Base-by-base conservation (phyloP, 108 stramenopile genomes). In the Pseudonitzschia multistriata region DNA sequence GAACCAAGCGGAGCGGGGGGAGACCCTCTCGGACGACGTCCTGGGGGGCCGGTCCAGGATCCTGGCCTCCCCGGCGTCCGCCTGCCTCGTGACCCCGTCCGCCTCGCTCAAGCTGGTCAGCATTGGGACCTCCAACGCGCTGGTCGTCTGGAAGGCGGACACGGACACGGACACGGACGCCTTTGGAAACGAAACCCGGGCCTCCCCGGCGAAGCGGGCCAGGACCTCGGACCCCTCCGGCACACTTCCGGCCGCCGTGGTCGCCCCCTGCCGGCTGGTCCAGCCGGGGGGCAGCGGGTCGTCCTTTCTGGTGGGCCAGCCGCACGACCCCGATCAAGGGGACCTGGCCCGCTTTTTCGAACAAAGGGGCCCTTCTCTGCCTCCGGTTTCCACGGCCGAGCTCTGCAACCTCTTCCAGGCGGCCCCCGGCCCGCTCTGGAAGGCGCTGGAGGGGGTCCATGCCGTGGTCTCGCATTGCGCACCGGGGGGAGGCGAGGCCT, bases 261-360 rank as follows among this genome's bases (percentile, higher is more conserved):
- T 64, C 22, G 24, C 63, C 11, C 28, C 37, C 10, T 64, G 63
- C 27, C 63, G 63, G 24, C 47, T 64, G 40, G 27, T 64, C 25
- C 63, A 64, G 34, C 63, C 63, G 28, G 63, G 63, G 13, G 63
- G 63, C 37, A 64, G 63, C n/a, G 63, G 63, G 5, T 40, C 63
- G 0, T 64, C 63, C 25, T 64, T 64, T 39, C 34, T 64, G 5
- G 42, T 64, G 27, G 63, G 63, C n/a, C 63, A 64, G 34, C 22
- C 63, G n/a, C 19, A 22, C 5, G 42, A 40, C 8, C 5, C 27
- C 21, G 63, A 64, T 64, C 63, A 39, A 13, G n/a, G 8, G 0
- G 63, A 64, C 8, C n/a, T 64, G 19, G 17, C 42, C 5, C 39
- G 37, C 5, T 64, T 40, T 25, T 64, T 64, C 3, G 22, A n/a